Percentiles rank a stretch among this genome's conserved stretches.
These are phyloP conservation scores for Astrephomene gubernaculifera DNA, from an alignment of 139 green algal genomes.

Conservation along the genomic window DNA sequence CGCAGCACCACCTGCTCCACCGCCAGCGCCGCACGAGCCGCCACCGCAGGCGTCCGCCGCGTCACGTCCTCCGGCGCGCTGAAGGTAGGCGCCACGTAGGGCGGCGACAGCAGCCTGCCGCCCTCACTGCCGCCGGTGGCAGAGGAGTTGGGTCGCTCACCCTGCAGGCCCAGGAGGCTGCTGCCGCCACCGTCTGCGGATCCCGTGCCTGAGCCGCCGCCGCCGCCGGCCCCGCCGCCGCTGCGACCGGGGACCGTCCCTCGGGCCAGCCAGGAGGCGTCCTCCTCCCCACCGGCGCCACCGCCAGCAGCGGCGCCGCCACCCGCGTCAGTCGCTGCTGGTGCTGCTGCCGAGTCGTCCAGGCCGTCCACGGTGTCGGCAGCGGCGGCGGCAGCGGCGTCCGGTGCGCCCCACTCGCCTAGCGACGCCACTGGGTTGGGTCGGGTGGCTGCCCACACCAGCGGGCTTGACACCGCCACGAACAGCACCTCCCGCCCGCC, in stretches of 20 bases:
- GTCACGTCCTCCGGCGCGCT: neutral
- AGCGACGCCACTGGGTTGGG: slow-evolving; percentile 12
- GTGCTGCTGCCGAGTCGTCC: neutral
- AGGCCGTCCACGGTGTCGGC: neutral
- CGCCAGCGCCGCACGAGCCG: slow-evolving; percentile 42
- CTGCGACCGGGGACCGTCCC: no score
- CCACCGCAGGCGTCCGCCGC: neutral
- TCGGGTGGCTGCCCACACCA: slow-evolving; percentile 68
- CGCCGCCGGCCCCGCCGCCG: neutral
- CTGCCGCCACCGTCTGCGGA: slow-evolving; percentile 4
- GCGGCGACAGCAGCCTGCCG: neutral
- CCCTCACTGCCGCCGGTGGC: neutral
- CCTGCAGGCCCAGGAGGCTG: no score
- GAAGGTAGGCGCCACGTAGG: slow-evolving; percentile 11
- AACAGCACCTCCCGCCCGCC: slow-evolving; percentile 55
- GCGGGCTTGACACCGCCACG: slow-evolving; percentile 64
- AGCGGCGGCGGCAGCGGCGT: neutral
- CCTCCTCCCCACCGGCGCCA: neutral
- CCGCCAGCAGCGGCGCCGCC: neutral
- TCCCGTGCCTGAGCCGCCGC: neutral
- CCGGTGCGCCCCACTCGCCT: neutral
- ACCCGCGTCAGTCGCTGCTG: neutral
- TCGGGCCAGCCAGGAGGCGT: neutral
- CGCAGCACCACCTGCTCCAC: slow-evolving; percentile 63
- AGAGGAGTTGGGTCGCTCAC: neutral